phyloP scores from a whole-genome alignment of 768 basidiomycete species.

The Macrolepiota fuliginosa region DNA sequence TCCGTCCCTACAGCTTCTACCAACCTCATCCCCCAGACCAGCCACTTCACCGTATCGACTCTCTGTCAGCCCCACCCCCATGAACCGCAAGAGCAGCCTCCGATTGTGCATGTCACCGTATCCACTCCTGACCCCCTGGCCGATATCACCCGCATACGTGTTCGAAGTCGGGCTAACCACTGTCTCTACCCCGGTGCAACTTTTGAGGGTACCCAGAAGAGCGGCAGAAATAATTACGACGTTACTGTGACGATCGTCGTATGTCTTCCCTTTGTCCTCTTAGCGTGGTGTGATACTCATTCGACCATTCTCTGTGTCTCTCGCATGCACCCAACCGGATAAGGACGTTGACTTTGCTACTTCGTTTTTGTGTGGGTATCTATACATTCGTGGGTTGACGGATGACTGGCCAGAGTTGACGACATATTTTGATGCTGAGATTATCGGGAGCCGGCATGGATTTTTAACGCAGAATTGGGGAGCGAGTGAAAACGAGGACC shows the following conservation, averaged over 20 bases:
- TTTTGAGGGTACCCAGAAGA: constrained; percentile 92
- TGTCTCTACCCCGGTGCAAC: constrained; percentile 86
- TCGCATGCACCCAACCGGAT: not conserved
- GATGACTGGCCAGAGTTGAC: constrained; percentile 95
- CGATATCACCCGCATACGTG: constrained; percentile 77
- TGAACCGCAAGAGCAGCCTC: constrained; percentile 3
- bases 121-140: constrained; percentile 49
- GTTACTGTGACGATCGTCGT: constrained; percentile 92
- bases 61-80: constrained; percentile 14
- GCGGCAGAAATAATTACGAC: constrained; percentile 91
- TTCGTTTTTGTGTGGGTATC: constrained; percentile 87
- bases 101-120: constrained; percentile 5
- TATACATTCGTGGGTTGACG: constrained; percentile 89
- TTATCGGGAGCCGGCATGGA: constrained; percentile 87
- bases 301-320: not conserved
- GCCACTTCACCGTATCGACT: constrained; percentile 9
- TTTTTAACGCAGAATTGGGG: constrained; percentile 92
- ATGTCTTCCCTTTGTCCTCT: constrained; percentile 32
- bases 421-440: constrained; percentile 96
- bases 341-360: constrained; percentile 89
- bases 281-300: constrained; percentile 10
- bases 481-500: constrained; percentile 86
- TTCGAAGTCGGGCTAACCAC: constrained; percentile 68
- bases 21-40: constrained; percentile 10
- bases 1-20: constrained; percentile 3